Evolutionary conservation across 1,139 yeast species (phyloP).

Genomic region (Lodderomyces margitis): DNA sequence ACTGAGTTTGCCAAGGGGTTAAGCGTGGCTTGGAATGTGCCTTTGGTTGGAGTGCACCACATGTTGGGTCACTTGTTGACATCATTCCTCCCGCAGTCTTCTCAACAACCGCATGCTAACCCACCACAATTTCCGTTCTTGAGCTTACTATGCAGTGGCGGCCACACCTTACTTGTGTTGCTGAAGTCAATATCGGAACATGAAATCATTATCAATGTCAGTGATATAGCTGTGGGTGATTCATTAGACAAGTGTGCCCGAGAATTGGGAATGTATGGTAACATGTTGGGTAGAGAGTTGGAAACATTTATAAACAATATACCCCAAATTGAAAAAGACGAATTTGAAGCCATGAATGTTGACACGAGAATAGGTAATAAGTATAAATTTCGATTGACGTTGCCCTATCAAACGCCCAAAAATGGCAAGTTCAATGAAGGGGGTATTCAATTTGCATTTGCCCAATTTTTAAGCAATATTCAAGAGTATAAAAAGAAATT

Average conservation of each 20-base stretch:
- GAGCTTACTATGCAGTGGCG: slow-evolving; percentile 85
- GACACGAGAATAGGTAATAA: slow-evolving; percentile 22
- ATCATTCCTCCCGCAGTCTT: slow-evolving; percentile 50
- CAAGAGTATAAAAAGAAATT: slow-evolving; percentile 23
- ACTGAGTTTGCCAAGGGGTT: slow-evolving; percentile 84
- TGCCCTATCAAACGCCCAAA: slow-evolving; percentile 37
- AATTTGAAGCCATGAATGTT: slow-evolving; percentile 23
- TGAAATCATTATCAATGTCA: slow-evolving; percentile 68
- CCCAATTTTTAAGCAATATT: slow-evolving; percentile 67
- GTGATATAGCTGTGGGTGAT: slow-evolving; percentile 93
- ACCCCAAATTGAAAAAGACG: slow-evolving; percentile 19
- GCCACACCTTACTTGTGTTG: slow-evolving; percentile 86
- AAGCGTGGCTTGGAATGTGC: slow-evolving; percentile 71
- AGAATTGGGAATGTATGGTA: slow-evolving; percentile 74
- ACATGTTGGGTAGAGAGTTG: slow-evolving; percentile 81
- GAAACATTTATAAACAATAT: slow-evolving; percentile 53
- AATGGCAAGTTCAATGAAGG: slow-evolving; percentile 28
- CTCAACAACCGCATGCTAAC: slow-evolving; percentile 6
- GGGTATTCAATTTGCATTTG: slow-evolving; percentile 62
- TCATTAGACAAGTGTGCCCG: slow-evolving; percentile 92
- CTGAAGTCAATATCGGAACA: slow-evolving; percentile 63
- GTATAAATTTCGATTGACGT: slow-evolving; percentile 28
- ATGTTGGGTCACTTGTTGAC: slow-evolving; percentile 90
- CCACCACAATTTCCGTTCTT: slow-evolving; percentile 72
- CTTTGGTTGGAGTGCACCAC: slow-evolving; percentile 89